A percentile compares a stretch with the other conserved stretches of the same genome.
These are phyloP conservation scores for Mycena floridula DNA, from an alignment of 768 basidiomycete genomes.

Conservation along the genomic window DNA sequence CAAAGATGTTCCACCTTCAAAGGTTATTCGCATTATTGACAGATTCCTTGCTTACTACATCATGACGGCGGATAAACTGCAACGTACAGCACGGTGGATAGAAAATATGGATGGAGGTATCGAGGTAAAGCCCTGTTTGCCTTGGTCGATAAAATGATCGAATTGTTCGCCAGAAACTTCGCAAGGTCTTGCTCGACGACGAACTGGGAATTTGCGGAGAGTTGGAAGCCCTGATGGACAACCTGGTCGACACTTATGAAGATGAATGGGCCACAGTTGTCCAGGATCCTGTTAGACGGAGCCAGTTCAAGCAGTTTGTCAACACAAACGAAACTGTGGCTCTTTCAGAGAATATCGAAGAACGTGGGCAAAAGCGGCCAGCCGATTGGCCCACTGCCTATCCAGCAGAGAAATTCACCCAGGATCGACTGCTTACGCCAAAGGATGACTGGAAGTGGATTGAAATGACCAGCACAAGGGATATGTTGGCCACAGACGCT, in stretches of 20 bases:
- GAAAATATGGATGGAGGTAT: conserved; percentile 66
- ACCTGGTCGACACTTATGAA: conserved; percentile 57
- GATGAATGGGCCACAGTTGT: conserved; percentile 71
- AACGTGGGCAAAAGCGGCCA: conserved; percentile 59
- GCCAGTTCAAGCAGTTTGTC: conserved; percentile 56
- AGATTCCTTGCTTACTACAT: conserved; percentile 68
- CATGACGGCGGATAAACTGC: conserved; percentile 63
- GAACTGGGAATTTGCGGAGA: conserved; percentile 67
- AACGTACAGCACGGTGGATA: conserved; percentile 70
- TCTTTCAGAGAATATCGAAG: conserved; percentile 44
- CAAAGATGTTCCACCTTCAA: conserved; percentile 59
- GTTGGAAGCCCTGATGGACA: conserved; percentile 60
- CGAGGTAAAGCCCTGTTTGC: conserved; percentile 27
- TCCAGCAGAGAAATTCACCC: conserved; percentile 38
- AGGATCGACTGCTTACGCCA: conserved; percentile 32
- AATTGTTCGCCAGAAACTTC: conserved; percentile 39
- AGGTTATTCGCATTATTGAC: conserved; percentile 57
- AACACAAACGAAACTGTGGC: conserved; percentile 48
- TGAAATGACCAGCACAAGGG: conserved; percentile 37
- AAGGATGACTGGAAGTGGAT: conserved; percentile 54
- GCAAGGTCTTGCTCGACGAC: conserved; percentile 60
- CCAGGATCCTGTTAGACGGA: conserved; percentile 40
- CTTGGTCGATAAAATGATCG: background rate
- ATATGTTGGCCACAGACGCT: conserved; percentile 39
- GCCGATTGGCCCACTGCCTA: conserved; percentile 63